Percentiles rank a stretch among this genome's conserved stretches.
These are phyloP conservation scores for Naegleria fowleri DNA, from an alignment of 208 protist genomes.

Conservation along the genomic window DNA sequence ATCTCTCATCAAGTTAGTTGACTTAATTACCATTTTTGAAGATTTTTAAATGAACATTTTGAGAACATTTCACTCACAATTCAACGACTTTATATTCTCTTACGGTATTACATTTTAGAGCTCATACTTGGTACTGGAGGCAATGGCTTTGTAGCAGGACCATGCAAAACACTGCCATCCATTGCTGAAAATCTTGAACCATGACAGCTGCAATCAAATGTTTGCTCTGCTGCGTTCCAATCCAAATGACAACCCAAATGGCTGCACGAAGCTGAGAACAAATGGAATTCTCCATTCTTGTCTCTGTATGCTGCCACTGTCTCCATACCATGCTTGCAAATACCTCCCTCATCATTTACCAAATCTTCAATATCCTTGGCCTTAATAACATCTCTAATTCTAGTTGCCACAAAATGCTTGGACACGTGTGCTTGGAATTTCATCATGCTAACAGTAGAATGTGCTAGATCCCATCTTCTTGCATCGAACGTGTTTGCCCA, in stretches of 20 bases:
- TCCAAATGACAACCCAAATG: neutral
- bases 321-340: neutral
- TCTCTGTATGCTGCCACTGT: neutral
- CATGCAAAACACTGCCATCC: neutral
- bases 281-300: neutral
- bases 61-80: no score
- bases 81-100: no score
- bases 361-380: neutral
- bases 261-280: neutral
- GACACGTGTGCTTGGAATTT: neutral
- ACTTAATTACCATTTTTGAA: neutral
- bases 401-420: neutral
- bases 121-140: neutral
- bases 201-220: neutral
- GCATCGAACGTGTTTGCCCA: neutral
- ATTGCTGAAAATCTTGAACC: neutral
- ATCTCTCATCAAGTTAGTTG: neutral
- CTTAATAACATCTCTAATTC: neutral
- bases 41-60: constrained; percentile 5
- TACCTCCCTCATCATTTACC: neutral
- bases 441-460: neutral
- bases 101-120: no score
- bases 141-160: neutral
- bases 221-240: neutral
- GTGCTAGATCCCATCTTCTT: neutral